phyloP scores from a whole-genome alignment of 148 eudicot genomes.

The Vaccinium corymbosum region DNA sequence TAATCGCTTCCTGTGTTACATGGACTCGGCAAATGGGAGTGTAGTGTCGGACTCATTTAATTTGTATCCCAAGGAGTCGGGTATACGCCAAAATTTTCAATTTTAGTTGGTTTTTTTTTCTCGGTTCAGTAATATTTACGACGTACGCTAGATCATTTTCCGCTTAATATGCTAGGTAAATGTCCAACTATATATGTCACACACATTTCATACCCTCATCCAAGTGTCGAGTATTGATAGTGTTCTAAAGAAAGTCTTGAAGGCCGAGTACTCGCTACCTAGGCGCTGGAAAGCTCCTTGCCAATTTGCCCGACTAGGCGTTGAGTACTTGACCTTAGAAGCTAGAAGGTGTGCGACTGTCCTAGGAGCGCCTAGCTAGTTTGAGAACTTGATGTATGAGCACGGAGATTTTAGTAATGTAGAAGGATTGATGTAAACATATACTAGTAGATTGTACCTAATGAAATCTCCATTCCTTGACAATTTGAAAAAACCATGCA shows the following conservation, averaged over 20 bases:
- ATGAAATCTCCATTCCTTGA: slow-evolving; percentile 20
- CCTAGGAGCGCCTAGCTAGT: too few species aligned
- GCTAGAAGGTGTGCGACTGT: too few species aligned
- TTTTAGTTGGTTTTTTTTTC: too few species aligned
- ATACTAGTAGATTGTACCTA: slow-evolving; percentile 12
- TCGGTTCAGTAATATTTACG: too few species aligned
- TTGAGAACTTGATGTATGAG: too few species aligned
- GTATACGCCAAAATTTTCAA: not conserved
- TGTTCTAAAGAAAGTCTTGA: too few species aligned
- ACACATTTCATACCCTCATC: not conserved
- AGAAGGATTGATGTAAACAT: not conserved
- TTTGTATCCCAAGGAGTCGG: not conserved
- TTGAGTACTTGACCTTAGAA: too few species aligned
- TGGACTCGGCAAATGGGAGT: not conserved
- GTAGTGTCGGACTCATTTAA: not conserved
- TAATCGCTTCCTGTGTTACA: not conserved
- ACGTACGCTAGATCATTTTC: not conserved
- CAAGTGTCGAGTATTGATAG: not conserved
- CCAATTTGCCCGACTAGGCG: too few species aligned
- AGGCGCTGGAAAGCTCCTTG: too few species aligned
- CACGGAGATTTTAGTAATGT: not conserved
- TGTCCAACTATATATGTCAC: not conserved
- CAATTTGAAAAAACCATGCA: slow-evolving; percentile 35
- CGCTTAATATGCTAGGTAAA: not conserved
- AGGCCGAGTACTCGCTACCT: too few species aligned